Evolutionary conservation across 257 asterid species (phyloP).

Genomic region (Nicotiana tabacum): DNA sequence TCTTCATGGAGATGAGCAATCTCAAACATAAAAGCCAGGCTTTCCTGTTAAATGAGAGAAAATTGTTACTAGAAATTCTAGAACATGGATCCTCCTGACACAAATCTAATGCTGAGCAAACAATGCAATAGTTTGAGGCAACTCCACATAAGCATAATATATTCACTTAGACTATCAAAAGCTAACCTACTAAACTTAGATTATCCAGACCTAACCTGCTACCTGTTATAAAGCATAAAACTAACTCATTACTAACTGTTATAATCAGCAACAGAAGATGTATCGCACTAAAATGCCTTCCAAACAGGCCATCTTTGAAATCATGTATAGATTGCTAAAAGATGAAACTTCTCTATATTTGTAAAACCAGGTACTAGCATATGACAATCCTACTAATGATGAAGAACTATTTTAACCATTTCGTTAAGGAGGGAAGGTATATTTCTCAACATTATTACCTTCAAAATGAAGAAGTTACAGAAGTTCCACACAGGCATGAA

Average conservation of each 20-base stretch:
- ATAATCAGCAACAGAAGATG: background rate
- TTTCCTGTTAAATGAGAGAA: conserved; percentile 54
- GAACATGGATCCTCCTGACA: background rate
- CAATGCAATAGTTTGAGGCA: background rate
- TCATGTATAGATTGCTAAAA: background rate
- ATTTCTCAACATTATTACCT: conserved; percentile 34
- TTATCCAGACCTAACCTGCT: background rate
- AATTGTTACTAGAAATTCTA: background rate
- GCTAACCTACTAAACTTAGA: background rate
- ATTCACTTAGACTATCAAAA: background rate
- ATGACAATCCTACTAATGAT: background rate
- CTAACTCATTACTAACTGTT: background rate
- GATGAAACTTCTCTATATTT: background rate
- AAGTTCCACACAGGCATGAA: conserved; percentile 98
- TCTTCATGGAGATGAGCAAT: conserved; percentile 96
- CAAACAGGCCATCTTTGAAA: background rate
- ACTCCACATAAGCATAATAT: conserved; percentile 4
- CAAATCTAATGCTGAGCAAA: background rate
- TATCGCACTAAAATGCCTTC: background rate
- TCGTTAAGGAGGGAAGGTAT: background rate
- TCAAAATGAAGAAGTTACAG: conserved; percentile 89
- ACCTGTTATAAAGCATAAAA: background rate
- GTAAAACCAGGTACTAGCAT: background rate
- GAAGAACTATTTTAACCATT: background rate
- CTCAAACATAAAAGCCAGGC: conserved; percentile 98